Evolutionary conservation across 164 flowering plant genomes (phyloP).

Genomic region (Litsea cubeba): DNA sequence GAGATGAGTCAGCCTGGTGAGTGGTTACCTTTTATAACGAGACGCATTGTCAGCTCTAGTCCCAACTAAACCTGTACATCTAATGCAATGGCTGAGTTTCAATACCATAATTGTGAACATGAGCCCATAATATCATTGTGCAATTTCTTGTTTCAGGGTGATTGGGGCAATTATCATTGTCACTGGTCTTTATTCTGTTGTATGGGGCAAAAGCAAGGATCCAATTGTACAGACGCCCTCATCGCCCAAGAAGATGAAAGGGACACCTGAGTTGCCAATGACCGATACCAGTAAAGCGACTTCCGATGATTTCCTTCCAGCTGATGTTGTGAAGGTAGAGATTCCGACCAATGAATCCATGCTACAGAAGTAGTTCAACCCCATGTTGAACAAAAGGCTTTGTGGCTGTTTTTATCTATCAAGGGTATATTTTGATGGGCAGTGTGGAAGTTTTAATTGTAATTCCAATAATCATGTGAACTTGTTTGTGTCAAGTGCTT

Average conservation of each 20-base stretch:
- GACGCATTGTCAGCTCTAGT: no score
- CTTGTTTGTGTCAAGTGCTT: neutral
- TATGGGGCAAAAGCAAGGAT: conserved; percentile 70
- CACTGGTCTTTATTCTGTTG: conserved; percentile 45
- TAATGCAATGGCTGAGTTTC: no score
- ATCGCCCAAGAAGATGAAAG: conserved; percentile 13
- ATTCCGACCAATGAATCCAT: neutral
- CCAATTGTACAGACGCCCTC: conserved; percentile 1
- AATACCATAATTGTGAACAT: no score
- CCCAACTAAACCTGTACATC: no score
- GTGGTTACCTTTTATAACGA: no score
- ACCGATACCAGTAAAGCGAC: conserved; percentile 5
- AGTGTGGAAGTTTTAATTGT: neutral
- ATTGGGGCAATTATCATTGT: conserved; percentile 52
- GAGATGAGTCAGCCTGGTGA: no score
- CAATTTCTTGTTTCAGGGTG: conserved; percentile 22
- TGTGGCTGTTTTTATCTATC: neutral
- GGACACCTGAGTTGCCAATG: conserved; percentile 23
- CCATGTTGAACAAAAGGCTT: neutral
- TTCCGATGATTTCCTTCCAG: neutral
- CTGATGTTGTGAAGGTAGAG: neutral
- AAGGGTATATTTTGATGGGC: no score
- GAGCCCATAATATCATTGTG: neutral
- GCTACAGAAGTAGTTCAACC: neutral
- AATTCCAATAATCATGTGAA: neutral